Conservation (phyloP, 805 yeast genomes). For the Nakazawaea peltata region DNA sequence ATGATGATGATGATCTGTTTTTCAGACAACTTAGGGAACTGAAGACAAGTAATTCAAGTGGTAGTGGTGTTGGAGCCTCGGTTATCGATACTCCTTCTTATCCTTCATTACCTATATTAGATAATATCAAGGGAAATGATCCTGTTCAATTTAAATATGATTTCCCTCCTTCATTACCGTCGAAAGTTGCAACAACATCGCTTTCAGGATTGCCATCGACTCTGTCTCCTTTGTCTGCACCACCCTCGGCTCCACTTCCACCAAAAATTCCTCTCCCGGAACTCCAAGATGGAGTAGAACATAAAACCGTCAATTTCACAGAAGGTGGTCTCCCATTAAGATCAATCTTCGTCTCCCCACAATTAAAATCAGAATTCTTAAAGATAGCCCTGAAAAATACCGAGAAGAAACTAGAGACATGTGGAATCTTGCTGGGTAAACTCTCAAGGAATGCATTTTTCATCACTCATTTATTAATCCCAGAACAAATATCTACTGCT, state of each 20-base stretch:
- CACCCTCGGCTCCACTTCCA: conserved; percentile 3
- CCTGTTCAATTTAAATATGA: not conserved
- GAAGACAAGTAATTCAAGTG: not conserved
- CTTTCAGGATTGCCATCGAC: conserved; percentile 3
- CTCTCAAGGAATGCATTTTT: conserved; percentile 55
- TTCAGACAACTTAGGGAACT: conserved; percentile 4
- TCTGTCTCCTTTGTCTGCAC: not conserved
- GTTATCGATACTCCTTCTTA: not conserved
- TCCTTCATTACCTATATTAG: not conserved
- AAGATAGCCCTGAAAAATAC: conserved; percentile 44
- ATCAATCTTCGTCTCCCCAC: conserved; percentile 40
- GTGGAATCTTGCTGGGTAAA: conserved; percentile 61
- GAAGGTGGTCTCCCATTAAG: conserved; percentile 53
- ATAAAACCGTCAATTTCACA: conserved; percentile 33
- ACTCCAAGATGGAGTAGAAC: conserved; percentile 15
- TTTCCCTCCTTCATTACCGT: conserved; percentile 2
- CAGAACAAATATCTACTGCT: conserved; percentile 53
- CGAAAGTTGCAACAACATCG: not conserved
- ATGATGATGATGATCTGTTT: conserved; percentile 6
- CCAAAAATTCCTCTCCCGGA: not conserved
- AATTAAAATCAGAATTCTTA: conserved; percentile 34
- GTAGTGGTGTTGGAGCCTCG: not conserved
- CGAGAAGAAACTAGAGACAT: conserved; percentile 43
- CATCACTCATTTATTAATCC: conserved; percentile 53
- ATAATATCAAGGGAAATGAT: not conserved